Base-by-base conservation (phyloP, 345 rosid genomes). In the Populus nigra region DNA sequence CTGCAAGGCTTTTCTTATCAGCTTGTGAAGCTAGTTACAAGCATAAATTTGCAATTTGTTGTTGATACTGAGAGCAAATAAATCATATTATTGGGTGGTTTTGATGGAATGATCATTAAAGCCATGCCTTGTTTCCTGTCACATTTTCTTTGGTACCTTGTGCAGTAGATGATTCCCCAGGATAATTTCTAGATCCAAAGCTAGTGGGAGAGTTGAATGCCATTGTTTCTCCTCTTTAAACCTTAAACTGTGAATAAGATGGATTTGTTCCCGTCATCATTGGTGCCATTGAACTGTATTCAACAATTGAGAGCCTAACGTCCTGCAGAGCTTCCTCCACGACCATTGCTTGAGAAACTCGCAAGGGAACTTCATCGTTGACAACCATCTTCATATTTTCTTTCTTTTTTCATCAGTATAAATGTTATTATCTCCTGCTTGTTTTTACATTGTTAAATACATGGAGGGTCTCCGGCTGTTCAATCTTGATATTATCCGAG, bases 401-500 rank as follows among this genome's bases (percentile, higher is more conserved):
- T 50, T 33, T 33, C 8, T 20, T 39, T 27, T 45, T 49, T 73
- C 53, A n/a, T 74, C 20, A 25, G 23, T 38, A 53, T 2, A 29
- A 53, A 35, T 0, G 10, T 65, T 29, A 65, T 17, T 16, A 36
- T 69, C 36, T 41, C 13, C 17, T 69, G 35, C 57, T 29, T 13
- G 43, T 3, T 49, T 45, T n/a, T 43, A 35, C 61, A 29, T 81
- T 36, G 25, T 45, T 65, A 67, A 16, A 77, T 68, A 33, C 62
- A 36, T 81, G 53, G 80, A 91, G 94, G 93, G 94, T 72, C 90
- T 93, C 65, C 83, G 90, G 80, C 83, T 93, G 59, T 93, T 93
- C 87, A 91, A 93, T 83, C 83, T 93, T 73, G 98, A 91, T 77
- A 88, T 93, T 17, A 90, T 93, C 67, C 83, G 94, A 73, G 98